phyloP scores from a whole-genome alignment of 2,329 filamentous ascomycete species.

The Hawksworthiomyces lignivorus region DNA sequence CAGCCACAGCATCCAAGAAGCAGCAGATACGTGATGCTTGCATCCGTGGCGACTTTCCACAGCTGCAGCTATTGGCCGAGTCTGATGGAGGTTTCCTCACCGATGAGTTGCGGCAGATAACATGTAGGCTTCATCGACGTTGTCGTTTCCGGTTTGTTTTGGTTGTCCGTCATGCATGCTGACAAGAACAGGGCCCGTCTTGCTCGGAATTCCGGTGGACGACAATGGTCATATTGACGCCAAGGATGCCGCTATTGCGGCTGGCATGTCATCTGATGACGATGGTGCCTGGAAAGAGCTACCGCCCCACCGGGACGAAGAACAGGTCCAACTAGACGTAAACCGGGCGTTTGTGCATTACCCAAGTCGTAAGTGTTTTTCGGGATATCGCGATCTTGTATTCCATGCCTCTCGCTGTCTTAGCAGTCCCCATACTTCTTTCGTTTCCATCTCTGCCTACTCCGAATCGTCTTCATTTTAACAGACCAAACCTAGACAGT shows the following conservation, averaged over 20 bases:
- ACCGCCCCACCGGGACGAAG: conserved; percentile 74
- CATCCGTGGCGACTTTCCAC: conserved; percentile 44
- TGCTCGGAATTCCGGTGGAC: conserved; percentile 35
- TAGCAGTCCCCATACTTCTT: too few relatives aligned
- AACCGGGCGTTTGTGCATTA: conserved; percentile 97
- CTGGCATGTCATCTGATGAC: conserved; percentile 12
- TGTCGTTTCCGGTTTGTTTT: not conserved
- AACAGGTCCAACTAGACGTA: conserved; percentile 86
- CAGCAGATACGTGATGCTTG: conserved; percentile 53
- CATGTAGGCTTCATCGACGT: conserved; percentile 56
- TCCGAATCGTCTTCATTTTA: not conserved
- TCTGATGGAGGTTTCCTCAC: conserved; percentile 59
- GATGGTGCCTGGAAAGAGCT: conserved; percentile 50
- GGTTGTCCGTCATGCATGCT: conserved; percentile 1
- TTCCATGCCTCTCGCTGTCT: too few relatives aligned
- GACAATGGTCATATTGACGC: conserved; percentile 4
- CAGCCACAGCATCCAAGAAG: conserved; percentile 24
- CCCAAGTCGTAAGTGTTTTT: conserved; percentile 56
- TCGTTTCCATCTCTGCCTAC: too few relatives aligned
- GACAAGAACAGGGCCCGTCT: conserved; percentile 48
- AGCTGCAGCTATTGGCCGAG: conserved; percentile 51
- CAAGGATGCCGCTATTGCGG: conserved; percentile 12
- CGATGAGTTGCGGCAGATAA: conserved; percentile 60
- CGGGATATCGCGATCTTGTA: too few relatives aligned
- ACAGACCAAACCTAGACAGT: conserved; percentile 45